Conservation (phyloP, 2,329 filamentous ascomycete species). For the Colletotrichum lentis region DNA sequence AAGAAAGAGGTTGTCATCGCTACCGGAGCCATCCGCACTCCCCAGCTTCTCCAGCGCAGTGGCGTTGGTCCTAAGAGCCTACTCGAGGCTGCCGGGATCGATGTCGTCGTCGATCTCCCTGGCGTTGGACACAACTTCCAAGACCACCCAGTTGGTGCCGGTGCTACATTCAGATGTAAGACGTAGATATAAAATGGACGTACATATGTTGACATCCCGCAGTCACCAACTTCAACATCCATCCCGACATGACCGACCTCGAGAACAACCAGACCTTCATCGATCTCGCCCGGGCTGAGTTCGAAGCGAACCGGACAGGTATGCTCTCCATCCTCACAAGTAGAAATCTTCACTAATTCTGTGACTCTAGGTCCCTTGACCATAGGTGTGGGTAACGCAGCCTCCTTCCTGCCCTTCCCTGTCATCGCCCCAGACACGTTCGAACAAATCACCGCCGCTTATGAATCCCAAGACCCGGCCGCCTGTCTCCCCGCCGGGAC, state of each 20-base stretch:
- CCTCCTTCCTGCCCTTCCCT: conserved; percentile 38
- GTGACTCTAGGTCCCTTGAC: conserved; percentile 36
- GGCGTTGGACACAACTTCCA: conserved; percentile 49
- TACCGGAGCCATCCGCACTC: conserved; percentile 54
- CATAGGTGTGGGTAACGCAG: conserved; percentile 38
- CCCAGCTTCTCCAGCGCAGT: conserved; percentile 54
- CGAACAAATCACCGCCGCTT: conserved; percentile 37
- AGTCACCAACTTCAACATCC: conserved; percentile 39
- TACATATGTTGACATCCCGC: neutral
- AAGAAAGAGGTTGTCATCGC: conserved; percentile 53
- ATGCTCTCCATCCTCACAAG: neutral
- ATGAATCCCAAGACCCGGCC: conserved; percentile 37
- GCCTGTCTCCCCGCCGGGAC: conserved; percentile 38
- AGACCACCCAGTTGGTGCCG: conserved; percentile 46
- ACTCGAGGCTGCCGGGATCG: conserved; percentile 54
- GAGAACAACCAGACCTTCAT: conserved; percentile 35
- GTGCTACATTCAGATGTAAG: conserved; percentile 38
- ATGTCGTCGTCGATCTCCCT: conserved; percentile 63
- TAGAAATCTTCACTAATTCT: neutral
- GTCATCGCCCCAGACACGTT: conserved; percentile 38
- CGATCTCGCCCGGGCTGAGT: conserved; percentile 32
- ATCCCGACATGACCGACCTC: conserved; percentile 37
- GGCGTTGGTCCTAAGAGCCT: conserved; percentile 51
- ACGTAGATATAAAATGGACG: too few relatives aligned
- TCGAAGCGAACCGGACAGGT: conserved; percentile 35